Conservation (phyloP, 805 yeast species). For the Candida insectalens region DNA sequence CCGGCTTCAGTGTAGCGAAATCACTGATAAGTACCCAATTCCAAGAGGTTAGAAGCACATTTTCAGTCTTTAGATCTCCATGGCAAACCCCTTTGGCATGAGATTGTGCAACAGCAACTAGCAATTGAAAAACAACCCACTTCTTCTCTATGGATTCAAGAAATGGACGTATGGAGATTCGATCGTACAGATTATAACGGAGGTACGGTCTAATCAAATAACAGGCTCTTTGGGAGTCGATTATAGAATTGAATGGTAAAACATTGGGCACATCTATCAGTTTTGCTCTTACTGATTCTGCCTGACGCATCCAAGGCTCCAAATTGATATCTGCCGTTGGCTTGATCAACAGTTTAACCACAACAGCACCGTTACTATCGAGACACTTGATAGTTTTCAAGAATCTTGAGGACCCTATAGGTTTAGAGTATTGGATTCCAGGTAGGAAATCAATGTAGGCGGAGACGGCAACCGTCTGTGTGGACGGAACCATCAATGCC, state of each 20-base stretch:
- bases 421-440: slow-evolving; percentile 64
- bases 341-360: slow-evolving; percentile 77
- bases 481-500: slow-evolving; percentile 80
- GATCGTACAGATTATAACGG: slow-evolving; percentile 74
- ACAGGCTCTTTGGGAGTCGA: slow-evolving; percentile 89
- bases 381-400: slow-evolving; percentile 77
- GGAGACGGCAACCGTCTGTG: slow-evolving; percentile 84
- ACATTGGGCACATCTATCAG: slow-evolving; percentile 50
- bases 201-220: slow-evolving; percentile 79
- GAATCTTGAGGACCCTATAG: slow-evolving; percentile 73
- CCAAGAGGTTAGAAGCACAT: slow-evolving; percentile 78
- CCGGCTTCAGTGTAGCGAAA: slow-evolving; percentile 81
- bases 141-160: slow-evolving; percentile 69
- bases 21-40: slow-evolving; percentile 79
- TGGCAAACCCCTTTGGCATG: slow-evolving; percentile 60
- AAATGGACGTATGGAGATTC: slow-evolving; percentile 82
- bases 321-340: slow-evolving; percentile 36
- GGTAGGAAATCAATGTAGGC: slow-evolving; percentile 80
- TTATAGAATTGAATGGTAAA: slow-evolving; percentile 59
- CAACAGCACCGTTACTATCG: slow-evolving; percentile 61
- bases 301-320: slow-evolving; percentile 18
- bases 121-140: slow-evolving; percentile 77
- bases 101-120: slow-evolving; percentile 51
- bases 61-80: slow-evolving; percentile 91
- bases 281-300: slow-evolving; percentile 26